A percentile compares a stretch with the other conserved stretches of the same genome.
These are phyloP conservation scores for Lycium ferocissimum DNA, from an alignment of 257 asterid species.

Conservation along the genomic window DNA sequence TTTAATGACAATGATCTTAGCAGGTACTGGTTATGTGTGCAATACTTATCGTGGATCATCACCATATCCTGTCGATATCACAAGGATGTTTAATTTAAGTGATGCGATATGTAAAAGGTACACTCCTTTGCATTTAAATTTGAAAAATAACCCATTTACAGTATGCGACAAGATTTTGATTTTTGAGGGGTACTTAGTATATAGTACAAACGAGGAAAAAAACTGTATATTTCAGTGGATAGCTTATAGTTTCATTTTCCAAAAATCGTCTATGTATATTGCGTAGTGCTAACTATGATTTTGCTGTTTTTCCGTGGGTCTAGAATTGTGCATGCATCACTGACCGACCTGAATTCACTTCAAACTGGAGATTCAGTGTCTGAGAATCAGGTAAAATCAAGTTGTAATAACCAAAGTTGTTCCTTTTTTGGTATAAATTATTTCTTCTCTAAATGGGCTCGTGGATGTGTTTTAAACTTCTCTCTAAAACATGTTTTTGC, in stretches of 20 bases:
- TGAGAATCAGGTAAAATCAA: constrained; percentile 49
- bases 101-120: constrained; percentile 82
- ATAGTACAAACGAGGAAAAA: neutral
- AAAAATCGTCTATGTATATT: neutral
- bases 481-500: constrained; percentile 32
- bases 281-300: neutral
- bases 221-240: neutral
- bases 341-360: constrained; percentile 56
- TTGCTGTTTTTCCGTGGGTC: constrained; percentile 31
- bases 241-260: neutral
- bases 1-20: constrained; percentile 23
- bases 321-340: constrained; percentile 79
- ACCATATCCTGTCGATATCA: constrained; percentile 69
- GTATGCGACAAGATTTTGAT: neutral
- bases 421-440: constrained; percentile 48
- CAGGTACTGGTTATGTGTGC: constrained; percentile 93
- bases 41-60: constrained; percentile 65
- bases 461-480: constrained; percentile 16
- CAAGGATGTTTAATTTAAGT: constrained; percentile 87
- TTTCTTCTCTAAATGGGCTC: constrained; percentile 1
- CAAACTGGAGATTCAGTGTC: constrained; percentile 44
- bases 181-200: neutral
- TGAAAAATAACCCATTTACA: constrained; percentile 28
- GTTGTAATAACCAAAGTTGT: constrained; percentile 35
- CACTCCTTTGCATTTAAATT: constrained; percentile 11